These are phyloP conservation scores for Euphorbia corollata DNA, from an alignment of 441 rosid species.

Conservation along the genomic window DNA sequence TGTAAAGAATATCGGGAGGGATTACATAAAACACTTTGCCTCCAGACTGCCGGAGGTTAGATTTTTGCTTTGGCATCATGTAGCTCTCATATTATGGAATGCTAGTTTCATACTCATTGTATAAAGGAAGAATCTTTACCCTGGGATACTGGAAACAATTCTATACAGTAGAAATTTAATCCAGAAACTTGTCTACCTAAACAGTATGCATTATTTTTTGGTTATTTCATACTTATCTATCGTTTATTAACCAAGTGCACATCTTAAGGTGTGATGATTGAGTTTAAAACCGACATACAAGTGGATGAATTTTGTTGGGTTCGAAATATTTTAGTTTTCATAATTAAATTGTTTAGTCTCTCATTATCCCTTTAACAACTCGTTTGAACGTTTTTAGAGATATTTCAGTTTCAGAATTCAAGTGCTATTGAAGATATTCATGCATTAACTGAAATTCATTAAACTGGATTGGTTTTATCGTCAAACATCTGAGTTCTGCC, in stretches of 20 bases:
- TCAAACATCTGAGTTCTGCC: not conserved
- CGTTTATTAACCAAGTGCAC: not conserved
- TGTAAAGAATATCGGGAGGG: slow-evolving; percentile 92
- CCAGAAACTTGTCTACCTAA: slow-evolving; percentile 1
- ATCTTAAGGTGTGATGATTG: not conserved
- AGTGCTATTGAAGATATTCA: not conserved
- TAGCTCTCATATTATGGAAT: not conserved
- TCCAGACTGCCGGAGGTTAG: slow-evolving; percentile 79
- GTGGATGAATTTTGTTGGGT: not conserved
- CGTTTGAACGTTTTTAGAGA: not conserved
- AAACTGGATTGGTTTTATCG: not conserved
- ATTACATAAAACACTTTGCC: slow-evolving; percentile 81
- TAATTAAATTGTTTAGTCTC: not conserved
- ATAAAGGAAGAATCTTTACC: not conserved
- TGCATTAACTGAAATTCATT: not conserved
- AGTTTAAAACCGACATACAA: not conserved
- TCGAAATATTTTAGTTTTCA: not conserved
- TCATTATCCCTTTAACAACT: not conserved
- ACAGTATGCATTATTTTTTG: not conserved
- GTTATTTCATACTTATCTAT: not conserved
- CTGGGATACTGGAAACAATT: not conserved
- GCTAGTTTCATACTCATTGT: not conserved
- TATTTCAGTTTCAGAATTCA: not conserved
- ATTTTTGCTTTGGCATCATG: slow-evolving; percentile 18
- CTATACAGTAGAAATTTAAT: not conserved